Conservation (phyloP, 2,329 filamentous ascomycete species). For the Alternaria consortialis region DNA sequence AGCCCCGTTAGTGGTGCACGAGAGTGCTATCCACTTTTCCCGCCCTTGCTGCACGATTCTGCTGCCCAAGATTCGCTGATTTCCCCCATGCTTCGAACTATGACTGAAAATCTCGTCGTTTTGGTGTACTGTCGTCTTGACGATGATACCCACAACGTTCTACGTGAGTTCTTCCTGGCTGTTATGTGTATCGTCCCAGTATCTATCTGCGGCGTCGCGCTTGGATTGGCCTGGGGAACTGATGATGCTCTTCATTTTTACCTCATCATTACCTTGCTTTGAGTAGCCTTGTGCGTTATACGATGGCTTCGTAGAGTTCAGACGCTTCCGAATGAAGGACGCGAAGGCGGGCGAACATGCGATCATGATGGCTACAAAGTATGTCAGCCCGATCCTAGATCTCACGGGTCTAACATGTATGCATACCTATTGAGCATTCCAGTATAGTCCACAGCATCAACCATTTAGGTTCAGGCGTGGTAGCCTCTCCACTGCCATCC, state of each 20-base stretch:
- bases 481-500: constrained; percentile 26
- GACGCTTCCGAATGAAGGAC: constrained; percentile 18
- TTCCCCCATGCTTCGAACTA: not conserved
- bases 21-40: not conserved
- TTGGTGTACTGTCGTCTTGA: constrained; percentile 19
- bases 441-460: constrained; percentile 48
- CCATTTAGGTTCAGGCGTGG: constrained; percentile 44
- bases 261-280: constrained; percentile 12
- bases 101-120: not conserved
- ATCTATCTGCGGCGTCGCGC: not conserved
- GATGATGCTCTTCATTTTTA: constrained; percentile 18
- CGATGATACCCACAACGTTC: constrained; percentile 8
- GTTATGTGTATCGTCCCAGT: constrained; percentile 17
- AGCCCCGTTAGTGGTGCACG: not conserved
- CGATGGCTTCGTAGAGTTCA: constrained; percentile 11
- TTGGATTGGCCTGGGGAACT: constrained; percentile 3
- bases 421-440: constrained; percentile 45
- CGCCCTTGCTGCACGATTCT: not conserved
- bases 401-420: too few species aligned
- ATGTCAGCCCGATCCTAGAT: not conserved
- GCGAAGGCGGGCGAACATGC: constrained; percentile 18
- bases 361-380: constrained; percentile 24
- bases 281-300: constrained; percentile 20
- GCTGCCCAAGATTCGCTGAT: not conserved
- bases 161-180: constrained; percentile 26